Evolutionary conservation across 495 filamentous ascomycete species (phyloP).

Genomic region (Lepraria neglecta): DNA sequence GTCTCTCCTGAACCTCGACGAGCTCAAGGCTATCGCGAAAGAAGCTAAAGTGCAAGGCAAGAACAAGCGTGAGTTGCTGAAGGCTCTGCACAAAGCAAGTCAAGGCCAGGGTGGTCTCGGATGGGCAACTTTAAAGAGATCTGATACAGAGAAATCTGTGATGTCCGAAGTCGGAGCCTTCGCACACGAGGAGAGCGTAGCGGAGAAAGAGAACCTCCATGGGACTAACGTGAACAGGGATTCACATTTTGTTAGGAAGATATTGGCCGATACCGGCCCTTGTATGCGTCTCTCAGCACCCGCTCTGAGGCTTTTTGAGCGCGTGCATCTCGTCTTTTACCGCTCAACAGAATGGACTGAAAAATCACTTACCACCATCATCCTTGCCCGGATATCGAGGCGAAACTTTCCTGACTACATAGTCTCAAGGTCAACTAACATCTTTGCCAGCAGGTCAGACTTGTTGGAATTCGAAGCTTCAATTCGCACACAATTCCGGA

Average conservation of each 20-base stretch:
- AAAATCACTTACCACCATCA: slow-evolving; percentile 91
- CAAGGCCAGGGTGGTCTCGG: slow-evolving; percentile 65
- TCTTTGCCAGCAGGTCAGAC: slow-evolving; percentile 68
- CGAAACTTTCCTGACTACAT: slow-evolving; percentile 87
- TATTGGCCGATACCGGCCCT: slow-evolving; percentile 70
- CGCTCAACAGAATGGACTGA: slow-evolving; percentile 96
- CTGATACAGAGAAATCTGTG: slow-evolving; percentile 42
- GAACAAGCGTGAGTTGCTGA: slow-evolving; percentile 76
- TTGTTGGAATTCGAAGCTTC: slow-evolving; percentile 87
- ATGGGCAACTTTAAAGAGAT: slow-evolving; percentile 50
- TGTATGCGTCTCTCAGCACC: slow-evolving; percentile 73
- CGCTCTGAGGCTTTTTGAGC: slow-evolving; percentile 79
- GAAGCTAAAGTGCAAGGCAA: slow-evolving; percentile 83
- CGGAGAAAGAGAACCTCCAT: slow-evolving; percentile 31
- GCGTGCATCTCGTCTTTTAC: slow-evolving; percentile 93
- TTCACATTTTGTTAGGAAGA: slow-evolving; percentile 63
- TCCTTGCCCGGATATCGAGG: slow-evolving; percentile 79
- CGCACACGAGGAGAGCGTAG: slow-evolving; percentile 17
- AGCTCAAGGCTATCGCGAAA: slow-evolving; percentile 78
- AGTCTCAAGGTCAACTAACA: slow-evolving; percentile 81
- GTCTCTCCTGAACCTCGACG: slow-evolving; percentile 71
- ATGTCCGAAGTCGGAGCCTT: slow-evolving; percentile 27
- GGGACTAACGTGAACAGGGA: slow-evolving; percentile 41
- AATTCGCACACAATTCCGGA: slow-evolving; percentile 70
- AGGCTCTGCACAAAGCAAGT: slow-evolving; percentile 63